These are phyloP conservation scores for Rhizopus sp. DNA, from an alignment of 371 early-diverging fungal genomes.

Conservation along the genomic window DNA sequence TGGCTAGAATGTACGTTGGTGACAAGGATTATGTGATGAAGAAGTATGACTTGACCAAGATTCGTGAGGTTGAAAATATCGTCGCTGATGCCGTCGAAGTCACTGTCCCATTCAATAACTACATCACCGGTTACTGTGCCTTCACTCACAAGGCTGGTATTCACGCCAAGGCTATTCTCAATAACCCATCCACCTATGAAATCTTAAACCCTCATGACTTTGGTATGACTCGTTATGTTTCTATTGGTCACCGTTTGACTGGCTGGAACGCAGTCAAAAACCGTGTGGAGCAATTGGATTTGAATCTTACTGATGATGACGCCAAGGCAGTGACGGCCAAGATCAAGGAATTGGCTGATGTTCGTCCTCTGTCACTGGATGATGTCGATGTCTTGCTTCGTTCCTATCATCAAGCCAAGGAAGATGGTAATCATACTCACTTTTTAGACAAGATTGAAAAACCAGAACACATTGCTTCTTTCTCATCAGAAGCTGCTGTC, in stretches of 20 bases:
- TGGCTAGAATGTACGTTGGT: conserved; percentile 93
- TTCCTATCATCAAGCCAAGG: conserved; percentile 35
- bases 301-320: conserved; percentile 84
- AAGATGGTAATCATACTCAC: conserved; percentile 22
- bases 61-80: conserved; percentile 93
- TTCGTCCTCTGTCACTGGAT: conserved; percentile 85
- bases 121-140: conserved; percentile 96
- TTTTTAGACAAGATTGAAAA: conserved; percentile 30
- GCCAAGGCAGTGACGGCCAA: conserved; percentile 90
- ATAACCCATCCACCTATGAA: conserved; percentile 97
- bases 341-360: conserved; percentile 94
- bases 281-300: conserved; percentile 86
- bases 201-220: conserved; percentile 96
- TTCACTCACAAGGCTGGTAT: conserved; percentile 99
- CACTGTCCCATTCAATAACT: conserved; percentile 97
- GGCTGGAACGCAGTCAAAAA: conserved; percentile 99
- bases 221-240: conserved; percentile 96
- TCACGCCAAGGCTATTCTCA: conserved; percentile 97
- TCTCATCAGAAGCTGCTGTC: conserved; percentile 13
- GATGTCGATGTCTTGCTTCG: conserved; percentile 74
- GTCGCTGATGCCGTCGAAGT: conserved; percentile 94
- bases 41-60: conserved; percentile 90
- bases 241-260: conserved; percentile 94
- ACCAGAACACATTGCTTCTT: conserved; percentile 26
- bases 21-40: conserved; percentile 85